Evolutionary conservation across 2,329 filamentous ascomycete species (phyloP), one percentile per base, ranked within the genome.

Genomic region (Periconia sp.): DNA sequence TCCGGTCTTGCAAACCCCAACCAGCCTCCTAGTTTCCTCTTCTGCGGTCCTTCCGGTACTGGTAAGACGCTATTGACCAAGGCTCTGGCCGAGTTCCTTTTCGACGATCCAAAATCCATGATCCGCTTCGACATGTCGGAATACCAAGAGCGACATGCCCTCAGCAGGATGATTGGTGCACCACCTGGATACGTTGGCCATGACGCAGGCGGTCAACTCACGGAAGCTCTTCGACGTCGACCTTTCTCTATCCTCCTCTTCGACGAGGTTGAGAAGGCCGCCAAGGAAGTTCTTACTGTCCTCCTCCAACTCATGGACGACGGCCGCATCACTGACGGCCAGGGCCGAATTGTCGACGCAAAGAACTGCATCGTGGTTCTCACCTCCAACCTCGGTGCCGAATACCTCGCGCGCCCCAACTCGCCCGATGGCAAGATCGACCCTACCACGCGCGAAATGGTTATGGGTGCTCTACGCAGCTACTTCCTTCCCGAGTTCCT

Each of bases 51-150:
- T 14, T 97, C 93, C 0, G 94, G 94, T 80, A 99, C 94, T 13
- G 94, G 94, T 81, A 99, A 99, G 79, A 99, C 94, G 17, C 81
- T 99, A 18, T 86, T 99, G 53, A 97, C 93, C 60, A 99, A 99
- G 77, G 94, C 93, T 15, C 82, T 99, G 55, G 94, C 94, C 46
- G 94, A 99, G 74, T 99, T 99, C 80, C 81, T 99, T 27, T 99
- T 99, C 78, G 94, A 99, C 71, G 94, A 99, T 64, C 79, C 93
- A 23, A 97, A 97, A 79, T 82, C 93, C 33, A 97, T 99, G 94
- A 96, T 99, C 66, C 89, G 94, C 40, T 96, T 99, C 78, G 94
- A 99, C 73, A 99, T 99, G 94, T 97, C 93, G 6, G 94, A 99
- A 76, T 99, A 99, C 75, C 95, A 99, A 76, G 94, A 99, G 76